Base-by-base conservation (phyloP, 2,329 filamentous ascomycete genomes). In the Cryphonectria radicalis region DNA sequence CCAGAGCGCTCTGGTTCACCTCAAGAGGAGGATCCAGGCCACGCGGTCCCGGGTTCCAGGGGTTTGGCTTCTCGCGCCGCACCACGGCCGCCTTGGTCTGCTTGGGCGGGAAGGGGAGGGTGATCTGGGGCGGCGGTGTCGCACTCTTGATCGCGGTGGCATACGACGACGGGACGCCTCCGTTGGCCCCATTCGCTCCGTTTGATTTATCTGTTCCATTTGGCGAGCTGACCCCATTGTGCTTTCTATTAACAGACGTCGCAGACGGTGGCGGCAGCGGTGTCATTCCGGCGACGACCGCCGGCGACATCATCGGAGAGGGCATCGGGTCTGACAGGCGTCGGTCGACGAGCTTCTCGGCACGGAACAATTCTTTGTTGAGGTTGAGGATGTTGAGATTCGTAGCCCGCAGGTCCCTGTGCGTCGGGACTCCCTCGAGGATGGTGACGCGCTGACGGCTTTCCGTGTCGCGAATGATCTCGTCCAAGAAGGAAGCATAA, bases 401-500 rank as follows among this genome's bases (percentile, higher is more conserved):
- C 10, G 86, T 87, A 3, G 80, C 79, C 8, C 76, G 76, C 8
- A 90, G 82, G 71, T 88, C 87, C 35, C 81, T 81, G n/a, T 84
- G 84, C 2, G 84, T 83, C 0, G 87, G 84, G 8, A 79, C 77
- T 4, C 88, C 88, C 75, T 90, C 88, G 32, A 90, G 79, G 32
- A 91, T 81, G 63, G 83, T 85, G 70, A 90, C 80, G 67, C 85
- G 84, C 43, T 80, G 75, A 32, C 81, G 81, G 32, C 78, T 80
- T 10, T 76, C 75, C 14, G 84, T 79, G 53, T 88, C 84, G 62
- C 81, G 80, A 35, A 86, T 79, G 4, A 90, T 79, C 72, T 88
- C 85, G 74, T 88, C 85, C 28, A 91, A 78, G 74, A 90, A 88
- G 11, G 88, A 84, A 5, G 87, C 87, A 75, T 91, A 91, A 10